Conservation (phyloP, 192 early-diverging fungal species). For the Anaeromyces robustus region DNA sequence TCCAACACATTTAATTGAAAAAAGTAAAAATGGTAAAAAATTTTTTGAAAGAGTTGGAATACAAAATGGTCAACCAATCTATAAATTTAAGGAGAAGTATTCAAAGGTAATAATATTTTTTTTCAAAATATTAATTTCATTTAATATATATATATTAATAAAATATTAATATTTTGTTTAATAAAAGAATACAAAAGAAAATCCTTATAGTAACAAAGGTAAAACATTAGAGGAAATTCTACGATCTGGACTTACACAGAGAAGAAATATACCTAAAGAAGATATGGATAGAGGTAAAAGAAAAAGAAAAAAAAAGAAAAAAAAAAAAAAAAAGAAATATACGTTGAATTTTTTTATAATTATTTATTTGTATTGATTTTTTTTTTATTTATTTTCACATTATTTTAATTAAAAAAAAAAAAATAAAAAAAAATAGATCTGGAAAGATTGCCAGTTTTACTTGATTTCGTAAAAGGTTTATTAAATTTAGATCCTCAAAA, state of each 20-base stretch:
- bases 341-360: no score
- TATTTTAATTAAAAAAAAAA: no score
- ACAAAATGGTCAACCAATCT: neutral
- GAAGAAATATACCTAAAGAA: neutral
- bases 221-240: neutral
- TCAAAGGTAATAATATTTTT: neutral
- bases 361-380: no score
- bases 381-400: no score
- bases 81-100: neutral
- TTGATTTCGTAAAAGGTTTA: conserved; percentile 50
- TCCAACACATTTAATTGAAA: conserved; percentile 84
- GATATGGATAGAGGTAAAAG: neutral
- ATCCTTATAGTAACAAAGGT: neutral
- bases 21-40: conserved; percentile 66
- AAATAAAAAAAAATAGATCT: neutral
- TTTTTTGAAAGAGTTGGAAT: conserved; percentile 61
- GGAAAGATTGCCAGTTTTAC: neutral
- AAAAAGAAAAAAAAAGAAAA: no score
- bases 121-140: no score
- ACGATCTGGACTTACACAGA: neutral
- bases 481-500: conserved; percentile 48
- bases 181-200: neutral
- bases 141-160: no score
- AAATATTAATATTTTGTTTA: no score
- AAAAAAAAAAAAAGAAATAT: no score